phyloP scores from a whole-genome alignment of 2,329 filamentous ascomycete species.

The Lachnellula occidentalis region DNA sequence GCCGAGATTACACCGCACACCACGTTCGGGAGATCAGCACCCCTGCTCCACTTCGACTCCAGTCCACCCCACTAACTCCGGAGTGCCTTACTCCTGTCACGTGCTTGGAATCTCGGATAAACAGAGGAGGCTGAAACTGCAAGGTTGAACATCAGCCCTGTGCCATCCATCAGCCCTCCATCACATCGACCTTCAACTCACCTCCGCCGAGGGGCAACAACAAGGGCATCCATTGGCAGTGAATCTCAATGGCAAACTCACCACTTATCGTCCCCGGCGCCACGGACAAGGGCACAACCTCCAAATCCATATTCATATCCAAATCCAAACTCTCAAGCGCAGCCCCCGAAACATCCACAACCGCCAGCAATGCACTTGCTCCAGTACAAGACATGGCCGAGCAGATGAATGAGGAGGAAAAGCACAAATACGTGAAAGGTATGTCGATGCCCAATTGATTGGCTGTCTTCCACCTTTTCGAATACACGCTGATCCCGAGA shows the following conservation, averaged over 20 bases:
- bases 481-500: conserved; percentile 1
- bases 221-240: background rate
- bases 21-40: too few relatives aligned
- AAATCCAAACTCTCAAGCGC: conserved; percentile 16
- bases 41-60: too few relatives aligned
- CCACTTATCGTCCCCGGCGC: conserved; percentile 20
- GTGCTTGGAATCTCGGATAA: too few relatives aligned
- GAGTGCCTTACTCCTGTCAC: too few relatives aligned
- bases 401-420: conserved; percentile 75
- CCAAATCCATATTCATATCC: background rate
- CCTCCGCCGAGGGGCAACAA: background rate
- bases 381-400: conserved; percentile 57
- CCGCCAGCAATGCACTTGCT: conserved; percentile 13
- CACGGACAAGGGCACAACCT: conserved; percentile 4
- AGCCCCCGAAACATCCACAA: conserved; percentile 7
- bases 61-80: too few relatives aligned
- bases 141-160: too few relatives aligned
- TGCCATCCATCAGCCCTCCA: too few relatives aligned
- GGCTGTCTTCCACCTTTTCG: background rate
- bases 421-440: conserved; percentile 88
- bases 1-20: too few relatives aligned
- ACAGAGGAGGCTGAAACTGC: too few relatives aligned
- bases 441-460: background rate
- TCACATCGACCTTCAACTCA: background rate
- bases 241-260: conserved; percentile 19